A percentile compares a stretch with the other conserved stretches of the same genome.
These are phyloP conservation scores for Aleurites moluccanus DNA, from an alignment of 441 rosid species.

Conservation along the genomic window DNA sequence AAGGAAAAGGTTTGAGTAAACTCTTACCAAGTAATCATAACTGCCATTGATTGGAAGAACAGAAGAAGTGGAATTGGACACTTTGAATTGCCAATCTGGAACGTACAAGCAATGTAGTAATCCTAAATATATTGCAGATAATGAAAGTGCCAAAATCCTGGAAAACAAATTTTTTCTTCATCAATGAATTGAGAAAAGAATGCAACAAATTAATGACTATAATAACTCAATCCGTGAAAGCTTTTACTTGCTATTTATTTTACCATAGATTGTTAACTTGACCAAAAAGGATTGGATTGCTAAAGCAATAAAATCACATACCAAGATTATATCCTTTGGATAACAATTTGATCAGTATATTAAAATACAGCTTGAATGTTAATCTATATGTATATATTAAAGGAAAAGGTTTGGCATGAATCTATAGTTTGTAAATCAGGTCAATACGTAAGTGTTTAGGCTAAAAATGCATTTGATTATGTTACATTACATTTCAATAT, in stretches of 20 bases:
- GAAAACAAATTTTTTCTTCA: conserved; percentile 5
- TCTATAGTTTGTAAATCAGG: neutral
- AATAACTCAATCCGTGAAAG: neutral
- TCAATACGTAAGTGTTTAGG: neutral
- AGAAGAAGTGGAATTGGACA: conserved; percentile 13
- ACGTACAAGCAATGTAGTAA: conserved; percentile 31
- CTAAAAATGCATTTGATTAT: too few species aligned
- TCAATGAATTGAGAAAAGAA: conserved; percentile 7
- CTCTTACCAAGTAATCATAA: conserved; percentile 24
- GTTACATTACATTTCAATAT: too few species aligned
- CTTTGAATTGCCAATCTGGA: conserved; percentile 37
- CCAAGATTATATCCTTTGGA: neutral
- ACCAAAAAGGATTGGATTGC: neutral
- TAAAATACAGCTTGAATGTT: neutral
- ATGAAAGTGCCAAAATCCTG: conserved; percentile 27
- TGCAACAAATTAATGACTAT: neutral
- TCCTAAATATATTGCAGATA: conserved; percentile 26
- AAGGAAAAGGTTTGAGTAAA: neutral
- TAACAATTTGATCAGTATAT: neutral
- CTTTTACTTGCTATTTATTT: neutral
- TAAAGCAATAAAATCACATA: neutral
- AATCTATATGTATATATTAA: neutral
- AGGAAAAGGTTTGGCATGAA: neutral
- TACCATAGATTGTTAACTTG: neutral
- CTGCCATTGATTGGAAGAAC: conserved; percentile 9